A percentile compares a stretch with the other conserved stretches of the same genome.
Evolutionary conservation across 225 moss, liverwort and hornwort genomes (phyloP).

Genomic region (Rhytidiadelphus loreus): DNA sequence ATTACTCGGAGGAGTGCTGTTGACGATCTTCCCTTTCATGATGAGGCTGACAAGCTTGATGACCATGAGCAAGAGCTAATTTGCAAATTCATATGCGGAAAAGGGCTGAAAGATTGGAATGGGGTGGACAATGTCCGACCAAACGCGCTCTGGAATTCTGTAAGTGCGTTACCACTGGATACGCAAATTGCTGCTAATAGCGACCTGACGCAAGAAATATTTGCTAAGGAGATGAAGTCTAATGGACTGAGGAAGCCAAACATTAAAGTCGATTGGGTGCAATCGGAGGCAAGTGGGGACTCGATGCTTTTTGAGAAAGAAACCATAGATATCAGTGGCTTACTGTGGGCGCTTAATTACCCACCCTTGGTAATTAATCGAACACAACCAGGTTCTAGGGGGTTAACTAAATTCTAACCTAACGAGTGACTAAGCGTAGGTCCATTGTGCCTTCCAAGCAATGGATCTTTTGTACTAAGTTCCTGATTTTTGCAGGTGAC

Average conservation of each 20-base stretch:
- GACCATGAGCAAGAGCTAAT: not conserved
- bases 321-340: not conserved
- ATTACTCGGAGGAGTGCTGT: not conserved
- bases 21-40: not conserved
- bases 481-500: too few species aligned
- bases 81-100: not conserved
- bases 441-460: too few species aligned
- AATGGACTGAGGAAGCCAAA: not conserved
- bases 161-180: not conserved
- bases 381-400: too few species aligned
- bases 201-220: not conserved
- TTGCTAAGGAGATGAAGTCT: not conserved
- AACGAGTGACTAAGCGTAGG: too few species aligned
- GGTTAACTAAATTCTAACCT: too few species aligned
- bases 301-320: not conserved
- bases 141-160: not conserved
- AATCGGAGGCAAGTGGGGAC: slow-evolving; percentile 2
- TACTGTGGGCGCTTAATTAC: too few species aligned
- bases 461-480: too few species aligned
- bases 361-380: too few species aligned
- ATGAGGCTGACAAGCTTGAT: not conserved
- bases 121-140: not conserved
- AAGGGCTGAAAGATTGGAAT: not conserved
- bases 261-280: not conserved
- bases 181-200: not conserved